Conservation (phyloP, 148 eudicot genomes). For the Suaeda aralocaspica region DNA sequence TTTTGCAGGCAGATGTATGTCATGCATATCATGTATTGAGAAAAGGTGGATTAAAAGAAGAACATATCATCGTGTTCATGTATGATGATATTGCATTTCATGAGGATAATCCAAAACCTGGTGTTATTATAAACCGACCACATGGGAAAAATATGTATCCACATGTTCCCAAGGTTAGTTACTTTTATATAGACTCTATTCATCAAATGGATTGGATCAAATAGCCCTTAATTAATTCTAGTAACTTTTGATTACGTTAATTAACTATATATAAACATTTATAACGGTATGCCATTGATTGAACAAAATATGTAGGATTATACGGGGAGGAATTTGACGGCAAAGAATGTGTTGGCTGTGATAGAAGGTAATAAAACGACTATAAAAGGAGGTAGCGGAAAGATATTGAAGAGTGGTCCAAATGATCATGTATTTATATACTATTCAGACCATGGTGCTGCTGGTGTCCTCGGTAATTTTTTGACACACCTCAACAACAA, state of each 20-base stretch:
- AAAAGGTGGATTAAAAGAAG: conserved; percentile 53
- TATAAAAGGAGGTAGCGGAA: conserved; percentile 77
- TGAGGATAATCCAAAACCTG: conserved; percentile 62
- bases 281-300: no score
- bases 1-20: conserved; percentile 60
- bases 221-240: no score
- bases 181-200: no score
- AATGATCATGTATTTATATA: conserved; percentile 73
- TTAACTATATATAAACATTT: no score
- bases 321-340: conserved; percentile 58
- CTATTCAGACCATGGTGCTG: conserved; percentile 79
- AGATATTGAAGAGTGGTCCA: conserved; percentile 80
- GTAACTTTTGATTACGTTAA: no score
- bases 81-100: conserved; percentile 67
- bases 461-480: conserved; percentile 88
- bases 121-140: conserved; percentile 67
- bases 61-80: conserved; percentile 54
- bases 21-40: conserved; percentile 59
- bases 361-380: conserved; percentile 65
- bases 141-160: conserved; percentile 61
- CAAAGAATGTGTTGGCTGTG: conserved; percentile 55
- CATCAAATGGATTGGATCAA: no score
- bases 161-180: conserved; percentile 95
- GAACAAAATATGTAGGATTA: no score
- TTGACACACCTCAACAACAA: no score